A percentile compares a stretch with the other conserved stretches of the same genome.
Conservation (phyloP, 2,329 filamentous ascomycete genomes). For the Exophiala mesophila region DNA sequence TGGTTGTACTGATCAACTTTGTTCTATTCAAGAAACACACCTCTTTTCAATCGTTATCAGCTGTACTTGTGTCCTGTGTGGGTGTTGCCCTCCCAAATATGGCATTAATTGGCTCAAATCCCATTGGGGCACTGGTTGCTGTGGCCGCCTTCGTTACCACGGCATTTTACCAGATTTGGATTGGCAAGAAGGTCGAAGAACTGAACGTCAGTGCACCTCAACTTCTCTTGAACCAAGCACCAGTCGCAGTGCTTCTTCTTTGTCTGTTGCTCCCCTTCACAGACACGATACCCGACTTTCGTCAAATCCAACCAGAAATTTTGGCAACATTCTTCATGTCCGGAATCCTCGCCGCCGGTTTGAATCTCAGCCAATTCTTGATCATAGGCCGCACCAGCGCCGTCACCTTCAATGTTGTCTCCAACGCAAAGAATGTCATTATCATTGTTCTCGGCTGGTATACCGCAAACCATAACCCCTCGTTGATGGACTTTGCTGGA, state of each 20-base stretch:
- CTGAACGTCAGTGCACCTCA: slow-evolving; percentile 9
- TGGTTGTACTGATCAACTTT: slow-evolving; percentile 10
- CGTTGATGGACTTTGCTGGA: slow-evolving; percentile 10
- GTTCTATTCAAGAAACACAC: slow-evolving; percentile 32
- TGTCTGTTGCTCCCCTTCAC: slow-evolving; percentile 3
- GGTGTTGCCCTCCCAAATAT: slow-evolving; percentile 54
- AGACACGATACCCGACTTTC: slow-evolving; percentile 7
- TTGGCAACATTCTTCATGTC: slow-evolving; percentile 4
- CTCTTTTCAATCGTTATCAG: neutral
- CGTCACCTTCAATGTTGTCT: slow-evolving; percentile 13
- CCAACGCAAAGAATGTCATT: slow-evolving; percentile 11
- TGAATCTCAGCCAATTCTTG: slow-evolving; percentile 14
- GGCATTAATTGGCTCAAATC: slow-evolving; percentile 3
- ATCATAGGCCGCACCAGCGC: slow-evolving; percentile 11
- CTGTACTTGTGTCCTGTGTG: slow-evolving; percentile 38
- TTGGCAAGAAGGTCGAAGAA: slow-evolving; percentile 14
- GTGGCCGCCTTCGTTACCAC: slow-evolving; percentile 12
- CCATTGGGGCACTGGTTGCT: slow-evolving; percentile 5
- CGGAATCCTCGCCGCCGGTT: slow-evolving; percentile 7
- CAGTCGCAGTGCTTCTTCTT: slow-evolving; percentile 3
- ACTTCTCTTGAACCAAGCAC: slow-evolving; percentile 15
- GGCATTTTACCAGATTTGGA: slow-evolving; percentile 16
- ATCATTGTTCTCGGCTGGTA: slow-evolving; percentile 12
- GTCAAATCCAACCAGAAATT: neutral
- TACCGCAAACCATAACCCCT: neutral